Evolutionary conservation across 306 rosid species (phyloP), one percentile per base, ranked within the genome.

Genomic region (Sicyos baderoa): DNA sequence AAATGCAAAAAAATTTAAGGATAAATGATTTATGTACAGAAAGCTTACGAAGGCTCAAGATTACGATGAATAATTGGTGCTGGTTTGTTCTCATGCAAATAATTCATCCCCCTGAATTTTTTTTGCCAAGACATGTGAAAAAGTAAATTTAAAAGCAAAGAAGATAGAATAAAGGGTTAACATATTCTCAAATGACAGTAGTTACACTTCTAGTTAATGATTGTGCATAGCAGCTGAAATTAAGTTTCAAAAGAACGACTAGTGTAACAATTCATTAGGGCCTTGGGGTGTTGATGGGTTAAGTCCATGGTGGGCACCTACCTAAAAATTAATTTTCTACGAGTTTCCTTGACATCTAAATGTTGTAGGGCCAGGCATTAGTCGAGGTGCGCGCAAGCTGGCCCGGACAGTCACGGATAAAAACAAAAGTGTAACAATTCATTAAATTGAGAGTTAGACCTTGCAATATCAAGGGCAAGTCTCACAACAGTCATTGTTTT

Each of bases 1-100:
- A 15, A 10, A 14, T 44, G 51, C 18, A 44, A 66, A 1, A 47
- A 5, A 0, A 2, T 16, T 32, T 49, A 1, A 68, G 58, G 7
- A 17, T 23, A 23, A 23, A 50, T 49, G 42, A 32, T 68, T 40
- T 11, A 45, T 23, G 54, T 52, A 49, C 37, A 59, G 27, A 22
- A 49, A 79, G 79, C 98, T 87, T 84, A 92, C 96, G 96, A 86
- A 81, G 96, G 98, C 82, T 92, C 96, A 60, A 92, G 98, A 78
- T 92, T 93, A 49, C 95, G 91, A 75, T 92, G 98, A 81, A 92
- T 92, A 57, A 92, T 92, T 19, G 98, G 89, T 50, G 76, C 86
- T 59, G 98, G 98, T 78, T 89, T 92, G 78, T 89, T 92, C 81
- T 89, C 96, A 44, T 92, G 98, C 83, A 92, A 83, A 81, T 92